Conservation (phyloP, 768 basidiomycete species). For the Lentinula edodes region DNA sequence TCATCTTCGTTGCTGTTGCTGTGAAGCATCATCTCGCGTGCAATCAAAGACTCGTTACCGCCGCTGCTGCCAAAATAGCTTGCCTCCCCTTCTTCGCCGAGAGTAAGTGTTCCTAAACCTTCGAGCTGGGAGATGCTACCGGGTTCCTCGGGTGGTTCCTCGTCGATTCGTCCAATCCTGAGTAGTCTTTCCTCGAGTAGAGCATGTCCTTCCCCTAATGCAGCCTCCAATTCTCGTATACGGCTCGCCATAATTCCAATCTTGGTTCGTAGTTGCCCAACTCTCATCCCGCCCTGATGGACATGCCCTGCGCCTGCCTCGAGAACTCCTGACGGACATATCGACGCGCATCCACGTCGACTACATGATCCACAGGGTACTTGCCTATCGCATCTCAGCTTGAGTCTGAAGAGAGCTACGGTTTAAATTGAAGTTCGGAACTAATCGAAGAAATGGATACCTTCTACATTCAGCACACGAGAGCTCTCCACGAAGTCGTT, state of each 20-base stretch:
- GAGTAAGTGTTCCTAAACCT: constrained; percentile 1
- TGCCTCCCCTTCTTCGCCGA: constrained; percentile 5
- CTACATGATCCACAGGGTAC: constrained; percentile 1
- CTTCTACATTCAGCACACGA: background rate
- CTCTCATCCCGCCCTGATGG: constrained; percentile 5
- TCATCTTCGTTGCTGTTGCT: background rate
- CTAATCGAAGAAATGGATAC: background rate
- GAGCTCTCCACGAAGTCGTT: constrained; percentile 2
- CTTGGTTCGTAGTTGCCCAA: constrained; percentile 1
- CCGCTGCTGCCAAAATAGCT: constrained; percentile 4
- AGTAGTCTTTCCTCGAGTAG: constrained; percentile 2
- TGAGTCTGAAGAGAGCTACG: background rate
- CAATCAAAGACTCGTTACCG: constrained; percentile 3
- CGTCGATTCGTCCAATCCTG: background rate
- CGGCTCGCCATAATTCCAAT: background rate
- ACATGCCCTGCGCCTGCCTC: constrained; percentile 2
- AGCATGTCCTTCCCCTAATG: constrained; percentile 4
- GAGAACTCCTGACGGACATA: constrained; percentile 4
- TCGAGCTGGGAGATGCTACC: background rate
- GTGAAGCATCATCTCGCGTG: constrained; percentile 2
- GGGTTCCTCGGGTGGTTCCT: constrained; percentile 1
- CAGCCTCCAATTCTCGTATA: background rate
- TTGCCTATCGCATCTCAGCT: background rate
- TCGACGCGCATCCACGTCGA: constrained; percentile 1
- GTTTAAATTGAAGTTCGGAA: background rate